phyloP scores from a whole-genome alignment of 768 basidiomycete species.

The Cubamyces sp. region DNA sequence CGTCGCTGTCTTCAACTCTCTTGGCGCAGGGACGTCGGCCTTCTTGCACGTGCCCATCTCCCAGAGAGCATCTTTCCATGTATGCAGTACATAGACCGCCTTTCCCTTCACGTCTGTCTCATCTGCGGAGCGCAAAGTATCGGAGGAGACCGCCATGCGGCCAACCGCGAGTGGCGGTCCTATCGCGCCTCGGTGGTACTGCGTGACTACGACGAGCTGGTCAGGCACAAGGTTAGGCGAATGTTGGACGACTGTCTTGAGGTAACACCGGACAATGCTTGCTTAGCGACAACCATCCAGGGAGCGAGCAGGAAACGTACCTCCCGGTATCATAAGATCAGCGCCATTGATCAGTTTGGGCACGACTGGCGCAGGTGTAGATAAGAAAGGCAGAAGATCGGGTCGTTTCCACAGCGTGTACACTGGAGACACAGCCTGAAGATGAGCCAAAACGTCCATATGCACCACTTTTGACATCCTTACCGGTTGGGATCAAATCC shows the following conservation, averaged over 20 bases:
- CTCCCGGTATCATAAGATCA: slow-evolving; percentile 88
- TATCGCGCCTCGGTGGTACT: slow-evolving; percentile 43
- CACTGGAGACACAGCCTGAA: slow-evolving; percentile 38
- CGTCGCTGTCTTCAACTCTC: slow-evolving; percentile 30
- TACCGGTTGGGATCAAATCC: slow-evolving; percentile 73
- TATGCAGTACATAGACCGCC: slow-evolving; percentile 72
- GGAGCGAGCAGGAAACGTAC: slow-evolving; percentile 42
- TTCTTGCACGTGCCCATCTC: slow-evolving; percentile 59
- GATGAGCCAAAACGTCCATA: too few relatives aligned
- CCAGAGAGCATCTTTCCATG: slow-evolving; percentile 80
- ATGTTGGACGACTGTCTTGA: slow-evolving; percentile 62
- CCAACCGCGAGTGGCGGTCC: slow-evolving; percentile 79
- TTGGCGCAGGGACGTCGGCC: slow-evolving; percentile 53
- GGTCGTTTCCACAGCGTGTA: slow-evolving; percentile 82
- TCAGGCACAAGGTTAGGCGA: slow-evolving; percentile 45
- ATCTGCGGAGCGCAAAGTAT: slow-evolving; percentile 42
- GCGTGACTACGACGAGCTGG: slow-evolving; percentile 67
- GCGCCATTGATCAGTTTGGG: slow-evolving; percentile 77
- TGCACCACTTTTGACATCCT: slow-evolving; percentile 3
- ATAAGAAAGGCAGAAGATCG: slow-evolving; percentile 68
- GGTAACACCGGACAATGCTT: slow-evolving; percentile 13
- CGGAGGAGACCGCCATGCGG: slow-evolving; percentile 60
- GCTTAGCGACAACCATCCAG: not conserved
- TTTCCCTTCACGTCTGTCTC: slow-evolving; percentile 69
- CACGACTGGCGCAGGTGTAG: slow-evolving; percentile 72